Evolutionary conservation across 352 stramenopile genomes (phyloP), one percentile per base, ranked within the genome.

Genomic region (Phytophthora ramorum): DNA sequence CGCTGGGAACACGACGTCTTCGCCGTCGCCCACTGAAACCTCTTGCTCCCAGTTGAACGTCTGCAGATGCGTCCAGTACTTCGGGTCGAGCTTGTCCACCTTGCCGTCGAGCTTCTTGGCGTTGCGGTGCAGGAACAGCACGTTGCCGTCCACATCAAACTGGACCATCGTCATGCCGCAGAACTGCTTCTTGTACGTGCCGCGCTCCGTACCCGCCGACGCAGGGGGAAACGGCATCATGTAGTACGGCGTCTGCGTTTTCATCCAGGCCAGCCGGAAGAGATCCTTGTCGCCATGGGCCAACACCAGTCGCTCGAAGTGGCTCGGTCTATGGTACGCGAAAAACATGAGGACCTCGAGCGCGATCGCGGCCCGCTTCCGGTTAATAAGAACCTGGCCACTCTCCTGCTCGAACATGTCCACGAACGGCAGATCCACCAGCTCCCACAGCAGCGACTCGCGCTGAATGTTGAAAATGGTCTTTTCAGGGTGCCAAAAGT

Each of bases 361-460:
- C 17, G 86, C 73, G 3, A 69, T 26, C 13, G 68, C 66, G 46
- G 63, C 61, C 13, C 71, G 70, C 13, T 53, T 66, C 13, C 79
- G 79, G 40, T 90, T 76, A 53, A 93, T 75, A n/a, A 93, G 58
- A 59, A 93, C 67, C 51, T 93, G 85, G 0, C 81, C 85, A 49
- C 81, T 92, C 50, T 93, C 85, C 61, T 92, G 83, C 59, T 93
- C 85, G 58, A 91, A 91, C 81, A 91, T 91, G 68, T 91, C 78
- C 34, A 91, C 66, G 17, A 82, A 84, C 10, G 71, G 47, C 41
- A 91, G 66, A 48, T 89, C 73, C 16, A 92, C 64, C n/a, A 89
- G 74, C 60, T 87, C 59, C 81, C 83, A 92, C 17, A 91, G 48
- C 24, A 92, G 61, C 14, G 77, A 89, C 7, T 75, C 67, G 45